Evolutionary conservation across 1,284 basidiomycete genomes (phyloP).

Genomic region (Cutaneotrichosporon sp.): DNA sequence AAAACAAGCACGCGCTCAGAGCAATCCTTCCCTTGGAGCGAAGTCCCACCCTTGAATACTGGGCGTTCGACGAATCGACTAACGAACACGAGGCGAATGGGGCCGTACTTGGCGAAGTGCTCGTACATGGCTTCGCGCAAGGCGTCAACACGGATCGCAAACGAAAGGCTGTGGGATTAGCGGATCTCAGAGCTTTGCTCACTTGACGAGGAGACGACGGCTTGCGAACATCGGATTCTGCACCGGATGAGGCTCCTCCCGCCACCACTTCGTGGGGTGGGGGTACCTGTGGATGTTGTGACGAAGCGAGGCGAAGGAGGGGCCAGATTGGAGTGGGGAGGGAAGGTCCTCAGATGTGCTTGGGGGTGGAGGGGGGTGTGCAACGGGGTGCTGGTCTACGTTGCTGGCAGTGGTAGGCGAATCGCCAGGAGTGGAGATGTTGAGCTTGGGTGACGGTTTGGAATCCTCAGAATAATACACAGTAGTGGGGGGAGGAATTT

Average conservation of each 20-base stretch:
- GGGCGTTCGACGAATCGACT: too few species aligned
- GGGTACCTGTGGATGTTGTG: neutral
- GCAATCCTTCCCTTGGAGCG: too few species aligned
- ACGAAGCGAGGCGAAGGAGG: neutral
- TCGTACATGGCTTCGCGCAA: constrained; percentile 14
- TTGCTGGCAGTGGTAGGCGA: too few species aligned
- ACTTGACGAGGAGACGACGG: constrained; percentile 27
- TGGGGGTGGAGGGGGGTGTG: too few species aligned
- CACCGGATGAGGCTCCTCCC: constrained; percentile 26
- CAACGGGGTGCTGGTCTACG: too few species aligned
- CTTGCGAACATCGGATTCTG: constrained; percentile 23
- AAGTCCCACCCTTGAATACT: too few species aligned
- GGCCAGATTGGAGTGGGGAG: too few species aligned
- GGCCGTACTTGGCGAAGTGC: constrained; percentile 34
- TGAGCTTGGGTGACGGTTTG: neutral
- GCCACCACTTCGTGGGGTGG: constrained; percentile 21
- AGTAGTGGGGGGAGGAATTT: neutral
- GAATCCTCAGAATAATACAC: constrained; percentile 21
- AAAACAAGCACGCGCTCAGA: constrained; percentile 30
- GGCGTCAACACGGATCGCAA: constrained; percentile 17
- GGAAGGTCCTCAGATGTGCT: too few species aligned
- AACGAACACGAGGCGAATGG: constrained; percentile 26
- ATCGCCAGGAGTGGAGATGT: too few species aligned
- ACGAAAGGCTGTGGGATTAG: constrained; percentile 22
- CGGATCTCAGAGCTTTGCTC: constrained; percentile 8